Base-by-base conservation (phyloP, 2,329 filamentous ascomycete species). In the Pestalotiopsis sp. region DNA sequence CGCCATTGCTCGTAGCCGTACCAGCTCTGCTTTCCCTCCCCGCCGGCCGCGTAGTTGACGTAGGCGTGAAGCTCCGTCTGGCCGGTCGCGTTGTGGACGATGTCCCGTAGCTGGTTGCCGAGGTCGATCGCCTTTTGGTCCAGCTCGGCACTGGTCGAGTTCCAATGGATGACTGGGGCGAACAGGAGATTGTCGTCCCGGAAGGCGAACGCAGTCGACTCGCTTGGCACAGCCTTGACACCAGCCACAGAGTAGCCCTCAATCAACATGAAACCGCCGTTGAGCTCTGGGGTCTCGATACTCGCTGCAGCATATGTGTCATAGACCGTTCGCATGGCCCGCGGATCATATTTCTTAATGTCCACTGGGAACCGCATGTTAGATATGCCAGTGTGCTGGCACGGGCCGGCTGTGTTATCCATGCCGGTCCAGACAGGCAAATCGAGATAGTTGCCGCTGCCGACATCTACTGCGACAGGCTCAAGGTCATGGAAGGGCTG, bases 1-100 rank as follows among this genome's bases (percentile, higher is more conserved):
- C 86, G 80, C 84, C 86, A 87, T 56, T 72, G 66, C 65, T 87
- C 86, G 65, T 77, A 77, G 7, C 86, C 86, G 72, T 89, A 89
- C 77, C 81, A 78, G 2, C 77, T 74, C 63, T 76, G 67, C 0
- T 77, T 72, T 1, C 74, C 73, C 76, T 88, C 85, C 9, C 83
- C 78, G 1, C 85, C 85, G 65, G 80, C 80, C 0, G 85, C 86
- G 71, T 87, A 89, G 75, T 89, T 88, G 65, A 86, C 79, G 68
- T 88, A 87, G 0, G 79, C 74, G 67, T 81, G 77, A 64, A 81
- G 57, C 40, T 78, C 72, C 1, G 73, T 66, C 27, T 75, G 68
- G 2, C 79, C 82, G 64, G 73, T 81, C 0, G 75, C 79, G 11
- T 75, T 68, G 52, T 77, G 73, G 6, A 85, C 73, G 5, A 82